These are phyloP conservation scores for Mimosa bimucronata DNA, from an alignment of 306 rosid species.

Conservation along the genomic window DNA sequence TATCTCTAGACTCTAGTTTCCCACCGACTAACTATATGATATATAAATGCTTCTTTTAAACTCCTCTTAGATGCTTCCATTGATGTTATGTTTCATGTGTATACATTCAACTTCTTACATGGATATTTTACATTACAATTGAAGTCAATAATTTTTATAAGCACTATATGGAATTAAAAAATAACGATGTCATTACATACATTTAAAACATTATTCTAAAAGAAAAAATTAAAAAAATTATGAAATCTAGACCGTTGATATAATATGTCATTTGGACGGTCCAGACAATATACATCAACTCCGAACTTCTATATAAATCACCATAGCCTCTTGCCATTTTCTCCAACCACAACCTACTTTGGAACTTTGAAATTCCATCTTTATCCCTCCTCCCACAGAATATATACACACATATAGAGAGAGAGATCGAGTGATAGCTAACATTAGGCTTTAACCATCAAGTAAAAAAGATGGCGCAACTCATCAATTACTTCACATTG, in stretches of 20 bases:
- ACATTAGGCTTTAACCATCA: background rate
- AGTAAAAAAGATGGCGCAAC: conserved; percentile 35
- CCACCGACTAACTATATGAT: background rate
- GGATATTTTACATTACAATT: background rate
- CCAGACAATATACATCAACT: background rate
- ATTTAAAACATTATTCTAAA: no score
- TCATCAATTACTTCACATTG: conserved; percentile 1
- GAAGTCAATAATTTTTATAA: no score
- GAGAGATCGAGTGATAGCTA: no score
- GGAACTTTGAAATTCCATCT: background rate
- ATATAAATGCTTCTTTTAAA: background rate
- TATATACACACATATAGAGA: no score
- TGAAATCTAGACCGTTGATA: background rate
- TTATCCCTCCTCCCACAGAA: no score
- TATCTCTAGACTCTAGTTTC: background rate
- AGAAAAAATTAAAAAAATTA: no score
- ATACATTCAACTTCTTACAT: conserved; percentile 6
- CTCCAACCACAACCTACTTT: background rate
- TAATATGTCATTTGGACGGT: background rate
- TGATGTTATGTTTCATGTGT: background rate
- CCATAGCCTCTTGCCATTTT: background rate
- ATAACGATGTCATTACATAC: background rate
- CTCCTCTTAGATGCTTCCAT: background rate
- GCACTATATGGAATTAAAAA: no score
- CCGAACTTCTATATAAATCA: conserved; percentile 34